These are phyloP conservation scores for Calonectria honghensis DNA, from an alignment of 2,329 filamentous ascomycete species.

Conservation along the genomic window DNA sequence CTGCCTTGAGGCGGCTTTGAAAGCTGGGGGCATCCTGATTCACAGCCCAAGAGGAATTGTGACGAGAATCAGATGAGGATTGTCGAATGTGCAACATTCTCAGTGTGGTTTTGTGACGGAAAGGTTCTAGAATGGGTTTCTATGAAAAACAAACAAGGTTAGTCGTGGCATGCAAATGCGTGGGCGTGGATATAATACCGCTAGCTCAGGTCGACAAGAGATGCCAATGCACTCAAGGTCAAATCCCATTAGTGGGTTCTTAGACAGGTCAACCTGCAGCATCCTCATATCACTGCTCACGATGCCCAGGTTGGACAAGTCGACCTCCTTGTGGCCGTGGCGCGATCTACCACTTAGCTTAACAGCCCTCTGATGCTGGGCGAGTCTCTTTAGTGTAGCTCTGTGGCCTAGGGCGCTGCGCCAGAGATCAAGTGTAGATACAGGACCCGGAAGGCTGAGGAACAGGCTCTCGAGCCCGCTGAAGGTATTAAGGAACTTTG, in stretches of 20 bases:
- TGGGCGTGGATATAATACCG: background rate
- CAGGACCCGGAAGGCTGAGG: conserved; percentile 15
- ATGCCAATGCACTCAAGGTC: conserved; percentile 35
- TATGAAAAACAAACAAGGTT: background rate
- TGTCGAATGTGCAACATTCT: conserved; percentile 30
- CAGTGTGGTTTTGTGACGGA: conserved; percentile 13
- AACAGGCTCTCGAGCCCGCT: background rate
- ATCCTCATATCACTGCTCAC: conserved; percentile 10
- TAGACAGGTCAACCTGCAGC: conserved; percentile 1
- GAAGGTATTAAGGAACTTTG: conserved; percentile 7
- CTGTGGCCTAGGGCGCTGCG: background rate
- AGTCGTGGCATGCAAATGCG: background rate
- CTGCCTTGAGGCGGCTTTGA: background rate
- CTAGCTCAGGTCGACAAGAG: conserved; percentile 3
- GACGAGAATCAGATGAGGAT: background rate
- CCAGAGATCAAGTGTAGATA: conserved; percentile 27
- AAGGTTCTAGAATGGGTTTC: conserved; percentile 12
- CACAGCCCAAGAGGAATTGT: background rate
- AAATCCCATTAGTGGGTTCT: conserved; percentile 1
- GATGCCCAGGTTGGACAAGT: conserved; percentile 17
- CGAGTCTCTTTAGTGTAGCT: conserved; percentile 28
- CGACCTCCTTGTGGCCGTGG: conserved; percentile 5
- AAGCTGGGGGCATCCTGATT: background rate
- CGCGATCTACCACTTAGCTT: conserved; percentile 2
- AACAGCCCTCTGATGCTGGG: conserved; percentile 18